Base-by-base conservation (phyloP, 2,329 filamentous ascomycete genomes). In the Phaeosphaeriaceae sp. region DNA sequence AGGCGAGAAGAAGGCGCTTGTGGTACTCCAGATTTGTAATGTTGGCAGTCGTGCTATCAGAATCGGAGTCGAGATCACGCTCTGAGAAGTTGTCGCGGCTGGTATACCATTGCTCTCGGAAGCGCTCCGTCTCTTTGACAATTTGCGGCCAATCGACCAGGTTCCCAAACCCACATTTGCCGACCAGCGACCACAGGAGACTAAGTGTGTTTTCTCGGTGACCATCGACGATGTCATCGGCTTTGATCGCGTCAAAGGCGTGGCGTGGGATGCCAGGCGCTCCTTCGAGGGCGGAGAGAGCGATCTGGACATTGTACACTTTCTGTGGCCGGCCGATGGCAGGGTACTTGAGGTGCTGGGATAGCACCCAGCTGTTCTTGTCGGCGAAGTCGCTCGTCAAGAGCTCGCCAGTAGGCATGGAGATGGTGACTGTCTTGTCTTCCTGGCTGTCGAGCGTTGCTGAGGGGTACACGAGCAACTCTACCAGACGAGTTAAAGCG, bases 131-230 rank as follows among this genome's bases (percentile, higher is more conserved):
- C 67, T 90, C 87, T 21, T 79, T 80, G 24, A 76, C 76, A 10
- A 89, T 67, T 54, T 85, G 84, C 6, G 78, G 71, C 81, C 84
- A 86, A 64, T 89, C 83, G 1, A 89, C 78, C 0, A 89, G 78
- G 7, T 74, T 77, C 6, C 77, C 73, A 8, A 89, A 75, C 1
- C 86, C 86, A 77, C 83, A 85, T 71, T 82, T 83, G 43, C 84
- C 84, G 40, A 89, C 82, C 22, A 90, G 77, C 3, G 80, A 79
- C 87, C 87, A 89, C 5, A 90, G 78, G 10, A 89, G 77, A 5
- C 81, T 83, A 47, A 90, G 79, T 0, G 87, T 89, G 73, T 86
- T 89, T 67, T 90, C 87, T 9, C 88, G 83, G 65, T 89, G 86
- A 2, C 88, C 88, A 64, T 89, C 83, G 7, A 90, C 86, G 49